Evolutionary conservation across 2,329 filamentous ascomycete genomes (phyloP).

Genomic region (Beauveria rudraprayagi): DNA sequence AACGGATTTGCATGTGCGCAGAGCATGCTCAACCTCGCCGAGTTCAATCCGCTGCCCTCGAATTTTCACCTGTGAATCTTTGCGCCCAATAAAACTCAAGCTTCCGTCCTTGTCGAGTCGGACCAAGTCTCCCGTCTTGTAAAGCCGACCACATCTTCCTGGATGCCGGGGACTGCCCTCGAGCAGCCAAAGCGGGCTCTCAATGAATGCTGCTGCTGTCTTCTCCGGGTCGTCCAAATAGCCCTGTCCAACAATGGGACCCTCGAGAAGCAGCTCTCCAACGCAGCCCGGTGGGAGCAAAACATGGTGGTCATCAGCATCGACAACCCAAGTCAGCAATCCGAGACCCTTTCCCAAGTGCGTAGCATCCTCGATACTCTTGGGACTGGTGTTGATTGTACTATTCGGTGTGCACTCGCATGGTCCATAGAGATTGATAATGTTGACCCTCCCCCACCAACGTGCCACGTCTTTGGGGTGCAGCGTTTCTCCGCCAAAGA

Average conservation of each 20-base stretch:
- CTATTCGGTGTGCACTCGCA: neutral
- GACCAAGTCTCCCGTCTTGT: neutral
- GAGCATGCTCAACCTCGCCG: neutral
- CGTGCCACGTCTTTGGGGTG: neutral
- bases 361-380: neutral
- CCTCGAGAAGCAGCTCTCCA: constrained; percentile 22
- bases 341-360: neutral
- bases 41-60: neutral
- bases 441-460: neutral
- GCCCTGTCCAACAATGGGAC: constrained; percentile 30
- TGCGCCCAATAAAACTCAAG: neutral
- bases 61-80: neutral
- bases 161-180: neutral
- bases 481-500: neutral
- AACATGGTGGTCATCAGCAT: neutral
- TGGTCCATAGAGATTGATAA: neutral
- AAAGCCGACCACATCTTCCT: neutral
- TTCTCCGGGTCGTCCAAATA: constrained; percentile 33
- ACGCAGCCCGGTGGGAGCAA: constrained; percentile 23
- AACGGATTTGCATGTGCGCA: neutral
- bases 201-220: constrained; percentile 22
- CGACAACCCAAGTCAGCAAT: neutral
- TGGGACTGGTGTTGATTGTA: neutral
- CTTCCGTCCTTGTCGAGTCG: neutral
- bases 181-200: constrained; percentile 14